phyloP scores from a whole-genome alignment of 2,329 filamentous ascomycete genomes.

The Aspergillaceae sp. region DNA sequence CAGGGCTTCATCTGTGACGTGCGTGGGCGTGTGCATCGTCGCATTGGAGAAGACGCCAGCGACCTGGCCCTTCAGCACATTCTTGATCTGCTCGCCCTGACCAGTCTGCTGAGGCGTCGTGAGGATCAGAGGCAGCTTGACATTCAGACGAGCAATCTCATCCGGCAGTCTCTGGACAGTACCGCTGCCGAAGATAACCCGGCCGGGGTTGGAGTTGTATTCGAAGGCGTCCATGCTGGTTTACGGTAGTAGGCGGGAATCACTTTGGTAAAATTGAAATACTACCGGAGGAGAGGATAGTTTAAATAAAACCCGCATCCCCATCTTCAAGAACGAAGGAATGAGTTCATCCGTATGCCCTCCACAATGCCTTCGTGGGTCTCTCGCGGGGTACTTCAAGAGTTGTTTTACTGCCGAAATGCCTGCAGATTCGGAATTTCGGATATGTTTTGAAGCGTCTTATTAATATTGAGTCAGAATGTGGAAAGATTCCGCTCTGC shows the following conservation, averaged over 20 bases:
- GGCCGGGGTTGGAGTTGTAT: conserved; percentile 46
- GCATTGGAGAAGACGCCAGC: conserved; percentile 49
- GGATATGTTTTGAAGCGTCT: neutral
- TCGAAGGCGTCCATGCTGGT: conserved; percentile 45
- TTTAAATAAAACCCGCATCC: conserved; percentile 4
- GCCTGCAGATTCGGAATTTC: conserved; percentile 3
- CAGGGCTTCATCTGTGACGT: conserved; percentile 51
- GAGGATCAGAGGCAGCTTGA: conserved; percentile 47
- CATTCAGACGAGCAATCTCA: conserved; percentile 37
- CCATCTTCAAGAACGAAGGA: conserved; percentile 11
- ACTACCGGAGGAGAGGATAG: neutral
- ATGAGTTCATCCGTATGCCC: conserved; percentile 1
- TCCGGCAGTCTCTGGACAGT: conserved; percentile 43
- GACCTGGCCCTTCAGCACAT: conserved; percentile 39
- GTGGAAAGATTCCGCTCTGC: neutral
- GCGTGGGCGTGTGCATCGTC: conserved; percentile 54
- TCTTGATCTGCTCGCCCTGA: conserved; percentile 39
- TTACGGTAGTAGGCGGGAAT: no score
- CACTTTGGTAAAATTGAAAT: no score
- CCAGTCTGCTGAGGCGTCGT: conserved; percentile 46
- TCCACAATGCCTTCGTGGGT: conserved; percentile 12
- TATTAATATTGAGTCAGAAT: neutral
- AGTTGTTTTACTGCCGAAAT: neutral
- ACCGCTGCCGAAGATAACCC: conserved; percentile 50
- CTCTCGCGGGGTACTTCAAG: neutral